Percentiles rank a stretch among this genome's conserved stretches.
phyloP scores from a whole-genome alignment of 768 basidiomycete genomes.

The Mrakia frigida region DNA sequence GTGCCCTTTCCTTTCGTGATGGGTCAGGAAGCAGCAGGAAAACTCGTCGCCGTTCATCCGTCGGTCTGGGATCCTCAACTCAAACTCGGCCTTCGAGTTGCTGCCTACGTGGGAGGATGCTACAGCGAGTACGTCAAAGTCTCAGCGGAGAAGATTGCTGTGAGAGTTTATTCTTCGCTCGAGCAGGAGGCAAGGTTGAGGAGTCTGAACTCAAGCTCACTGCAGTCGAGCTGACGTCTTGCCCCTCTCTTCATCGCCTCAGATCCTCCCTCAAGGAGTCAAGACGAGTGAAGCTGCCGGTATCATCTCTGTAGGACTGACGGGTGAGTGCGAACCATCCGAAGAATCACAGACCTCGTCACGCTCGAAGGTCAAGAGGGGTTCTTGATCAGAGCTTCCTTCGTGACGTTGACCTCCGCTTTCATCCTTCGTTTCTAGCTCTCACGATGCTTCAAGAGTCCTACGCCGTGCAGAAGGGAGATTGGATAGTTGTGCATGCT shows the following conservation, averaged over 20 bases:
- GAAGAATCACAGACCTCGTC: no score
- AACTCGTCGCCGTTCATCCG: constrained; percentile 66
- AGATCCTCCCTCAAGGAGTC: constrained; percentile 1
- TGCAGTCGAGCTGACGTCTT: not conserved
- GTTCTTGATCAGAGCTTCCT: not conserved
- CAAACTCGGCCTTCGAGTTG: constrained; percentile 6
- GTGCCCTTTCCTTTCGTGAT: constrained; percentile 58
- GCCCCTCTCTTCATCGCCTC: not conserved
- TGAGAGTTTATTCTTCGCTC: not conserved
- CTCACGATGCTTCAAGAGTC: constrained; percentile 74
- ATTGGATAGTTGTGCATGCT: constrained; percentile 74
- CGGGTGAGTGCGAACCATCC: constrained; percentile 41
- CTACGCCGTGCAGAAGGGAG: constrained; percentile 67
- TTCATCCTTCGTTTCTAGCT: constrained; percentile 41
- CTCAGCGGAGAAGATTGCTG: constrained; percentile 7
- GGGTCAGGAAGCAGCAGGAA: constrained; percentile 75
- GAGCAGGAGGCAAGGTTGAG: no score
- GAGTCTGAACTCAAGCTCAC: no score
- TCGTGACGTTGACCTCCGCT: not conserved
- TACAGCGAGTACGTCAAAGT: constrained; percentile 26
- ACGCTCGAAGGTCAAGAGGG: no score
- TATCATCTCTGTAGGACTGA: constrained; percentile 66
- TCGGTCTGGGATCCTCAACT: not conserved
- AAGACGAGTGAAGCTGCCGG: constrained; percentile 55
- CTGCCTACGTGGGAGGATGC: not conserved